A percentile compares a stretch with the other conserved stretches of the same genome.
These are phyloP conservation scores for Sesbania bispinosa DNA, from an alignment of 306 rosid species.

Conservation along the genomic window DNA sequence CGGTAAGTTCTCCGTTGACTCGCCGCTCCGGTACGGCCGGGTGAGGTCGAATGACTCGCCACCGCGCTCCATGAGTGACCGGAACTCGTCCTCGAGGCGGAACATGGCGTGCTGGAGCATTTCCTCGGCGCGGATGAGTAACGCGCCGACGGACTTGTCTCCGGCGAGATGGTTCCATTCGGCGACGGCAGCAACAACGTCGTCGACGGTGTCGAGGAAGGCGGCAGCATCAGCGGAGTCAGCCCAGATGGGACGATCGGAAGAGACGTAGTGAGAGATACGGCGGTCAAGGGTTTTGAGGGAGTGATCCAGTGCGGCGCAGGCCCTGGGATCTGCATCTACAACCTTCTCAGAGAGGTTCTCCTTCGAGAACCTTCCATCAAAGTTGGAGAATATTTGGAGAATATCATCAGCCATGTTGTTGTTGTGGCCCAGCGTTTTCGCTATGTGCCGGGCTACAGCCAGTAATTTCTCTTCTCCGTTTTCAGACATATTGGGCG, in stretches of 20 bases:
- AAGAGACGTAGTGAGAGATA: conserved; percentile 65
- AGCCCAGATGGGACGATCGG: conserved; percentile 77
- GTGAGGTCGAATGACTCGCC: conserved; percentile 72
- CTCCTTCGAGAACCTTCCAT: conserved; percentile 87
- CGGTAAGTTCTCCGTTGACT: conserved; percentile 47
- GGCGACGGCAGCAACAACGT: conserved; percentile 49
- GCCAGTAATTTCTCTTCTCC: conserved; percentile 93
- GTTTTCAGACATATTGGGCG: conserved; percentile 65
- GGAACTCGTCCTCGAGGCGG: conserved; percentile 81
- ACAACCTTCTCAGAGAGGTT: conserved; percentile 56
- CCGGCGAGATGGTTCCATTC: conserved; percentile 72
- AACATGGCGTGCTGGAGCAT: conserved; percentile 89
- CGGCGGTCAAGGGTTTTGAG: conserved; percentile 73
- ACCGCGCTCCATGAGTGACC: conserved; percentile 86
- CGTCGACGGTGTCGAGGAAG: conserved; percentile 81
- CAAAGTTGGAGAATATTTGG: conserved; percentile 87
- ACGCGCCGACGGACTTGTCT: conserved; percentile 55
- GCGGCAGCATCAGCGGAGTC: conserved; percentile 68
- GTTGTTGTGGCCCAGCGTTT: conserved; percentile 72
- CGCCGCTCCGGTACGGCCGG: conserved; percentile 41
- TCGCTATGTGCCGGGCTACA: conserved; percentile 94
- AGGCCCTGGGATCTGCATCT: conserved; percentile 44
- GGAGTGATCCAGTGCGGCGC: conserved; percentile 55
- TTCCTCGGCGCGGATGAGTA: conserved; percentile 72
- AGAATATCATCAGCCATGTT: conserved; percentile 87